phyloP scores from a whole-genome alignment of 768 basidiomycete genomes.

The Tulasnella sp. region DNA sequence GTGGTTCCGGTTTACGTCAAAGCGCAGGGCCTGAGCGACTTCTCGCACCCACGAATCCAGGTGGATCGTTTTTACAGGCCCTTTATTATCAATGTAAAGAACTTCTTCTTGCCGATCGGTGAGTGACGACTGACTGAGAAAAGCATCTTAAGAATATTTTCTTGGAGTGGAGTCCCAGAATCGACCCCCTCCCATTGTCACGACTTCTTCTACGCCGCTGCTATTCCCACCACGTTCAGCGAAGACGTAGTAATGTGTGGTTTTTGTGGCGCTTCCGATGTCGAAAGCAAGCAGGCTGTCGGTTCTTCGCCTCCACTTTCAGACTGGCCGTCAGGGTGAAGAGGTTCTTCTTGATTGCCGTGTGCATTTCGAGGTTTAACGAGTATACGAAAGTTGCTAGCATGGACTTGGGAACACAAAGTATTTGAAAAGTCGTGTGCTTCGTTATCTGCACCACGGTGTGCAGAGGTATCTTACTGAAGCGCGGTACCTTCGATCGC shows the following conservation, averaged over 20 bases:
- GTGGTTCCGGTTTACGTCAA: background rate
- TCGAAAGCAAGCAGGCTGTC: background rate
- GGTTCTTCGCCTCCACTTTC: background rate
- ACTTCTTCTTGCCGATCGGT: background rate
- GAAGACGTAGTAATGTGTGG: background rate
- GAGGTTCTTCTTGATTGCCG: background rate
- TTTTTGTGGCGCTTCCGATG: background rate
- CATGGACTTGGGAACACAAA: background rate
- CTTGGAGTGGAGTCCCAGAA: background rate
- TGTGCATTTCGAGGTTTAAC: background rate
- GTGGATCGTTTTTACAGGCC: no score
- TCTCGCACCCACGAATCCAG: no score
- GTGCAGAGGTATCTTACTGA: no score
- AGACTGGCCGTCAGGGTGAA: background rate
- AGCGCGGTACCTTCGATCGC: no score
- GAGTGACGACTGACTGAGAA: background rate
- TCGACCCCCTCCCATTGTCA: background rate
- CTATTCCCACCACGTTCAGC: background rate
- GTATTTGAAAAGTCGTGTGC: no score
- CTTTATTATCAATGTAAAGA: background rate
- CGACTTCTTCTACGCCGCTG: background rate
- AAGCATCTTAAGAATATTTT: background rate
- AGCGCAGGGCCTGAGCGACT: no score
- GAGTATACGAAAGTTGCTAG: background rate
- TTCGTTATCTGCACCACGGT: no score